Evolutionary conservation across 2,329 filamentous ascomycete species (phyloP), one percentile per base, ranked within the genome.

Genomic region (Fulvia fulva): DNA sequence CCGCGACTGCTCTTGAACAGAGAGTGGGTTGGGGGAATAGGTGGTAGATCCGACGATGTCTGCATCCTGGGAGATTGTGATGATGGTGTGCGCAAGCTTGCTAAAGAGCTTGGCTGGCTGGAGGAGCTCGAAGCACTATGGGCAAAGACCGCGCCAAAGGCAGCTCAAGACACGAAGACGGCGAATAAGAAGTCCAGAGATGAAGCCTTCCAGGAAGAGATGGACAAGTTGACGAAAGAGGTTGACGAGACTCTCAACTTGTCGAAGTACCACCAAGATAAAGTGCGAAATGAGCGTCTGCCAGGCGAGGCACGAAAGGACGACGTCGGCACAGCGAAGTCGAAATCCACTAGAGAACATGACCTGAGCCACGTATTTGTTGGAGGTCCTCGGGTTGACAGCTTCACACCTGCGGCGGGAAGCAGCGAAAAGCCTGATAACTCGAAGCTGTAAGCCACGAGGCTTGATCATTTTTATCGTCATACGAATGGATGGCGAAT

Each of bases 1-100:
- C 94, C 93, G 0, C 83, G 94, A 9, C 77, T 99, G 1, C 79
- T 99, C 21, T 89, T 99, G 73, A 99, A 99, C 72, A 82, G 87
- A 75, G 90, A 97, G 73, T 78, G 78, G 34, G 94, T 96, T 0
- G 93, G 94, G 0, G 84, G 84, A 21, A 72, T 99, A 34, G 94
- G 94, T 0, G 81, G 81, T 7, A 79, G 90, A 25, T 71, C 87
- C 0, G 92, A 99, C 69, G 94, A 99, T 74, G 92, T 99, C 0
- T 70, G 96, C 5, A 74, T 90, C 37, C 78, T 97, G 1, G 91
- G 88, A 1, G 86, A 91, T 66, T 97, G 92, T 71, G 93, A 99
- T 72, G 79, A 80, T 0, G 91, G 91, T 0, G 87, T 97, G 0
- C 81, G 88, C 55, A 86, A 84, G 71, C 79, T 99, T 34, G 92